phyloP scores from a whole-genome alignment of 208 protist genomes.

The Trypanosoma brucei region DNA sequence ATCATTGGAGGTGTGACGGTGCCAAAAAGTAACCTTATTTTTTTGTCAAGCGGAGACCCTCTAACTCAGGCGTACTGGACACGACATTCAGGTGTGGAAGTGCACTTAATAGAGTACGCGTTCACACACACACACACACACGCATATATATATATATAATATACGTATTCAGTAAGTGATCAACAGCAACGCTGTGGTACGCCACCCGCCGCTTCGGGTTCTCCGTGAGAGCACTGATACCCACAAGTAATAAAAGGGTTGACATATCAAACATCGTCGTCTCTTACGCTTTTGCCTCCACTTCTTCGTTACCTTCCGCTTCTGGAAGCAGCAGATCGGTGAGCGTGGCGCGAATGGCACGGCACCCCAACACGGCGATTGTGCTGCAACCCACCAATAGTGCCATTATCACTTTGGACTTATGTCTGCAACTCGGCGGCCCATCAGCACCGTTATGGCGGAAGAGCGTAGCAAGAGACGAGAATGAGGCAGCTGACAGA shows the following conservation, averaged over 20 bases:
- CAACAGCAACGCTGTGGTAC: too few species aligned
- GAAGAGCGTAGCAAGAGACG: conserved; percentile 81
- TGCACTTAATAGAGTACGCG: not conserved
- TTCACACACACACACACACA: not conserved
- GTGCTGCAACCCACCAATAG: conserved; percentile 26
- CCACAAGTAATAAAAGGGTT: too few species aligned
- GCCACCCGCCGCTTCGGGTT: too few species aligned
- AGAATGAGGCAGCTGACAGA: conserved; percentile 41
- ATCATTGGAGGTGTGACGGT: too few species aligned
- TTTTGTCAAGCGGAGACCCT: too few species aligned
- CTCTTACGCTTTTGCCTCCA: not conserved
- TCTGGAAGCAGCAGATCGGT: not conserved
- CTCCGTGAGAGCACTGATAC: too few species aligned
- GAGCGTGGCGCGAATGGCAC: conserved; percentile 11
- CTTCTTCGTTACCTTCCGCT: not conserved
- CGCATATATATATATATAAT: too few species aligned
- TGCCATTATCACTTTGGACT: conserved; percentile 25
- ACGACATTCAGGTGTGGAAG: not conserved
- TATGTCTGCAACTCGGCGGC: conserved; percentile 25
- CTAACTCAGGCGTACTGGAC: too few species aligned
- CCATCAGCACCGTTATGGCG: conserved; percentile 13
- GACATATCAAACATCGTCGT: too few species aligned
- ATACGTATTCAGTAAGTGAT: too few species aligned
- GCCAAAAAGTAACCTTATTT: too few species aligned
- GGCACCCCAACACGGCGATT: conserved; percentile 22